Evolutionary conservation across 768 basidiomycete genomes (phyloP), one percentile per base, ranked within the genome.

Genomic region (Termitomyces sp.): DNA sequence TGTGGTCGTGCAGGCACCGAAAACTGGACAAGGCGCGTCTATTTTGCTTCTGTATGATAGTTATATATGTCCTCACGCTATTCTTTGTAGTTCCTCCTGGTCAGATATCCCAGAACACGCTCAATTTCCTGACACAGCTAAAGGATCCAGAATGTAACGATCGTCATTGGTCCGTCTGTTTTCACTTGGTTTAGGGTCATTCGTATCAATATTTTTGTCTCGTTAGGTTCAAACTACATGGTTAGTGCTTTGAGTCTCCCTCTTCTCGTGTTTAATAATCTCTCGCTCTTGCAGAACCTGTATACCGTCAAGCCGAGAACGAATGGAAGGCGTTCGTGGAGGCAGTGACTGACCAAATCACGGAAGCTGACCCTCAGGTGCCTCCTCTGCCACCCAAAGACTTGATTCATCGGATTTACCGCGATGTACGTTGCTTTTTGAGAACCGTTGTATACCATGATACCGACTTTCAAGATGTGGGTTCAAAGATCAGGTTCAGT

Each of bases 301-400:
- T 89, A 3, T 96, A 88, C 66, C 80, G 92, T 22, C 81, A 80
- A 22, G 91, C 91, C 1, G 94, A 96, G 69, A 83, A 86, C 64
- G 93, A 98, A 71, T 98, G 91, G 88, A 90, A 89, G 67, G 82
- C 79, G 37, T 98, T 96, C 65, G 74, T 95, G 20, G 87, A 89
- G 42, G 74, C 74, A 0, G 85, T 95, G 67, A 88, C 88, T 1
- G 76, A 83, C 12, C 71, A 83, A 30, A 76, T 96, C 16, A 76
- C 80, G 30, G 87, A 86, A 45, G 85, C 84, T 1, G 96, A 99
- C 69, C 74, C 83, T 18, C 85, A 97, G 65, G 82, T 98, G 0
- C 96, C 97, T 0, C 86, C 83, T 8, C 76, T 98, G 2, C 97
- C 97, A 0, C 84, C 92, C 0, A 95, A 94, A 66, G 96, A 99